Evolutionary conservation across 495 filamentous ascomycete genomes (phyloP).

Genomic region (Talaromyces nanjingensis): DNA sequence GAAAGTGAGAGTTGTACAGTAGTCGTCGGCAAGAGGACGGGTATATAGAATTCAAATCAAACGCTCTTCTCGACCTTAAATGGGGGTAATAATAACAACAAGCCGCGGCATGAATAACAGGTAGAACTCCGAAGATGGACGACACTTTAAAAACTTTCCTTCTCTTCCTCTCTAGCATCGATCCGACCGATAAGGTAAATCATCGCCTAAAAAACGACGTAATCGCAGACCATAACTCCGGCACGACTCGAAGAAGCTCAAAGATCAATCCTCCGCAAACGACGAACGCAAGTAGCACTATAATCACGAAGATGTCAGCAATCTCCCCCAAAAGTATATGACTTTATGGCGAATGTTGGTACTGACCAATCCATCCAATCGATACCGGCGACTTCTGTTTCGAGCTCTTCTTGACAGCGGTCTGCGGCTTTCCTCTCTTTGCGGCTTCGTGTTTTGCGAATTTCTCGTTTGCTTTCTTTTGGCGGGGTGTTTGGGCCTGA

Average conservation of each 20-base stretch:
- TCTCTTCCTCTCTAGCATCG: background rate
- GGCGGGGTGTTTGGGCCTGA: slow-evolving; percentile 91
- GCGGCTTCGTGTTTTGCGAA: slow-evolving; percentile 73
- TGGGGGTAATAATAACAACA: background rate
- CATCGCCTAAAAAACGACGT: slow-evolving; percentile 20
- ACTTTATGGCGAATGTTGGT: background rate
- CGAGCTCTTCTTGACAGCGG: slow-evolving; percentile 57
- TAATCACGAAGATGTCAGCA: background rate
- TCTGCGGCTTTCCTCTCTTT: slow-evolving; percentile 76
- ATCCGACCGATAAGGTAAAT: background rate
- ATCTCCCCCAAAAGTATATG: background rate
- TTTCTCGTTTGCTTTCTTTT: slow-evolving; percentile 80
- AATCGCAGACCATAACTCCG: slow-evolving; percentile 34
- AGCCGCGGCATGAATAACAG: background rate
- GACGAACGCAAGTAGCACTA: slow-evolving; percentile 73
- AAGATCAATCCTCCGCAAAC: slow-evolving; percentile 80
- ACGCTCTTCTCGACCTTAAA: background rate
- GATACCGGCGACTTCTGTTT: slow-evolving; percentile 73
- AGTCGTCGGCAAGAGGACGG: background rate
- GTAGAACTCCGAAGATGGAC: background rate
- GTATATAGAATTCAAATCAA: slow-evolving; percentile 3
- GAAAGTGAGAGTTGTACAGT: slow-evolving; percentile 3
- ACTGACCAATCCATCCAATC: slow-evolving; percentile 77
- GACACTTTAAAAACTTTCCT: background rate
- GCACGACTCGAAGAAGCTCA: slow-evolving; percentile 74